A percentile compares a stretch with the other conserved stretches of the same genome.
phyloP scores from a whole-genome alignment of 768 basidiomycete genomes.

The Lentinula detonsa region DNA sequence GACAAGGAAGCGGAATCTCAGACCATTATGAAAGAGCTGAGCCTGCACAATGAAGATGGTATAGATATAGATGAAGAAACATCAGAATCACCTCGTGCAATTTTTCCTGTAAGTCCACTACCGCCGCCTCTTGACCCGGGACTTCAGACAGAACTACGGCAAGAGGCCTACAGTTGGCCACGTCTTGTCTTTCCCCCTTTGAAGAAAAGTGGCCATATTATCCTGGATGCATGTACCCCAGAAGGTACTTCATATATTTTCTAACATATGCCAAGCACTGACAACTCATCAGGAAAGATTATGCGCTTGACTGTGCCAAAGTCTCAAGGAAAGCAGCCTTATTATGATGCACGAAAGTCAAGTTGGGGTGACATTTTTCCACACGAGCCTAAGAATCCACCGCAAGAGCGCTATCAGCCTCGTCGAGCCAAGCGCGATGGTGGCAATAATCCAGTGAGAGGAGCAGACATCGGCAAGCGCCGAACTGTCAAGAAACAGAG shows the following conservation, averaged over 20 bases:
- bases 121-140: background rate
- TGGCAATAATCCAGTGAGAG: constrained; percentile 22
- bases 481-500: constrained; percentile 22
- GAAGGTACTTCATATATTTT: constrained; percentile 50
- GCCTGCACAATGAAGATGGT: constrained; percentile 29
- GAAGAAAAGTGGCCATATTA: constrained; percentile 87
- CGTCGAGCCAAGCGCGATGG: constrained; percentile 21
- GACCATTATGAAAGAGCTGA: constrained; percentile 32
- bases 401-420: constrained; percentile 55
- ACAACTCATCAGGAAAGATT: constrained; percentile 65
- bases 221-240: constrained; percentile 81
- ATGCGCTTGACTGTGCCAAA: constrained; percentile 89
- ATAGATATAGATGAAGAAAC: background rate
- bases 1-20: constrained; percentile 24
- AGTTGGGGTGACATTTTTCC: constrained; percentile 96
- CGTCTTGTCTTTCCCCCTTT: constrained; percentile 89
- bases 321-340: constrained; percentile 93
- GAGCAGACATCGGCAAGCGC: constrained; percentile 55
- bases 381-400: constrained; percentile 74
- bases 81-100: background rate
- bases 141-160: constrained; percentile 50
- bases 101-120: background rate
- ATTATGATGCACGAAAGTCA: constrained; percentile 92
- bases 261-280: background rate
- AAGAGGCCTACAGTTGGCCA: constrained; percentile 85